Base-by-base conservation (phyloP, 352 stramenopile species). In the Globisporangium spiculum region DNA sequence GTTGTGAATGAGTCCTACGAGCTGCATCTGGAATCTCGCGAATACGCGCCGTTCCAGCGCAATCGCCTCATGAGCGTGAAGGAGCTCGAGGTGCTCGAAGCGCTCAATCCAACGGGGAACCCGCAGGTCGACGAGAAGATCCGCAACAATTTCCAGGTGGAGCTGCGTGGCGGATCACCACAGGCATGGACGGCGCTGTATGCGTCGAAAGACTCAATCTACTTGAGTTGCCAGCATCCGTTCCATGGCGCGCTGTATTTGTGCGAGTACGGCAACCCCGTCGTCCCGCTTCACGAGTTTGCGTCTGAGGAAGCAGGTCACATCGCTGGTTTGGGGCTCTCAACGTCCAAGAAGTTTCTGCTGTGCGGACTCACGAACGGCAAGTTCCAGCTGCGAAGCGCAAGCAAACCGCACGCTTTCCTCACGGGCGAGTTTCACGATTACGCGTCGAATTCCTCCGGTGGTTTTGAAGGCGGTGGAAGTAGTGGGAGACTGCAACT, bases 341-440 rank as follows among this genome's bases (percentile, higher is more conserved):
- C 83, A 30, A 60, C 69, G 20, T 90, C 79, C 14, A 66, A 83
- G 8, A 76, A 84, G 30, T 96, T 96, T 59, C 54, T 97, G 44
- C 60, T 97, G 8, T 91, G 80, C 36, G 86, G 88, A 1, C 73
- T 91, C 56, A 78, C 78, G 2, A 95, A 96, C 60, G 91, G 91
- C 62, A 89, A 86, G 52, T 90, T 97, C 56, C 85, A 93, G 38
- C 50, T 97, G 20, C 88, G 91, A 18, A 81, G 77, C 4, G 61
- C 62, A 2, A 52, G 44, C 2, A 67, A 77, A 53, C 89, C 89
- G 4, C 72, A 84, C 55, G 82, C 85, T 4, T 97, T 90, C 46
- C 76, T 92, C 38, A 88, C 73, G 7, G 81, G 86, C 48, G 85
- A 90, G 63, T 91, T 94, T 41, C 91, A 97, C 69, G 92, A 97